Conservation (phyloP, 177 flowering plant genomes). For the Vitis hybrid region DNA sequence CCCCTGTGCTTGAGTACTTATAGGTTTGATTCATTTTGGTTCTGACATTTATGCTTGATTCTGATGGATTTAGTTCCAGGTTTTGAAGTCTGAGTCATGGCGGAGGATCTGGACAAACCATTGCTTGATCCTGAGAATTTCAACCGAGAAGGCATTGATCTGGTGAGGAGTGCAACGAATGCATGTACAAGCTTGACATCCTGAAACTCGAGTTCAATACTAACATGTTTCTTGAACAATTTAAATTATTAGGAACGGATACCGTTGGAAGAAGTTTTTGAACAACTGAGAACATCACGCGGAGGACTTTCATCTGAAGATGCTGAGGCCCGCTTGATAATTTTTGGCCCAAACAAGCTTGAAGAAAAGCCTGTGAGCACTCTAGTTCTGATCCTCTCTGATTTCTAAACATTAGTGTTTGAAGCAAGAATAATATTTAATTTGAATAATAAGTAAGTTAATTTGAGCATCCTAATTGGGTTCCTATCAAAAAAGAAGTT, state of each 20-base stretch:
- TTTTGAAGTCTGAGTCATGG: conserved; percentile 41
- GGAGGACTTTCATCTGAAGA: conserved; percentile 73
- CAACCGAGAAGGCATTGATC: conserved; percentile 73
- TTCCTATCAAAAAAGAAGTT: neutral
- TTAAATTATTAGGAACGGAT: conserved; percentile 50
- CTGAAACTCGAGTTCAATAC: neutral
- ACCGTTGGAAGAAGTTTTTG: conserved; percentile 83
- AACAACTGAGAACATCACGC: conserved; percentile 54
- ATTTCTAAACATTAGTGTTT: neutral
- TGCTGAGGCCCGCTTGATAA: conserved; percentile 53
- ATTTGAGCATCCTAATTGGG: neutral
- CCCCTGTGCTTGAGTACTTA: neutral
- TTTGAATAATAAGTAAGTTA: neutral
- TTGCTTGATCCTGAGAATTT: conserved; percentile 69
- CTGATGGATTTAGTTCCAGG: conserved; percentile 6
- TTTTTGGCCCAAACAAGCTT: conserved; percentile 79
- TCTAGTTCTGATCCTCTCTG: neutral
- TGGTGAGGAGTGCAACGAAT: conserved; percentile 44
- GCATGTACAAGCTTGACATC: neutral
- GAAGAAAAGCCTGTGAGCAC: conserved; percentile 74
- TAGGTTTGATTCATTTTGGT: neutral
- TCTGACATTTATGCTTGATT: neutral
- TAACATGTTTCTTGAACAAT: neutral
- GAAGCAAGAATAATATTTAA: neutral
- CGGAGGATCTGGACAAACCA: conserved; percentile 60